Percentiles rank a stretch among this genome's conserved stretches.
Conservation (phyloP, 2,329 filamentous ascomycete species). For the Fusarium buharicum region DNA sequence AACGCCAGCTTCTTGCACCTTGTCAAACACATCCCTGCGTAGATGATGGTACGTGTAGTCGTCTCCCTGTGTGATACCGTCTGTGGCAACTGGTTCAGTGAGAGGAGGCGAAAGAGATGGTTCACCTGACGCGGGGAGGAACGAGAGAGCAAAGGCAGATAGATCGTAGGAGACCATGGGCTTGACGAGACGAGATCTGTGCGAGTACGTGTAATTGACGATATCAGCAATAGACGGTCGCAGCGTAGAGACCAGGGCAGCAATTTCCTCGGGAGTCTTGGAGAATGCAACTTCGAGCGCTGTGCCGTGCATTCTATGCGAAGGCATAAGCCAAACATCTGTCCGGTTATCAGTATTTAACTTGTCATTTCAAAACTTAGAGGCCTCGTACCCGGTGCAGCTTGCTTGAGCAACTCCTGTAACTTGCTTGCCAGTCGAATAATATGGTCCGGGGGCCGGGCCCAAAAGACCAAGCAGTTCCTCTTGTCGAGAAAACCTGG, state of each 20-base stretch:
- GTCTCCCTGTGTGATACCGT: slow-evolving; percentile 63
- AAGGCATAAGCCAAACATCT: slow-evolving; percentile 90
- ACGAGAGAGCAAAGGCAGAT: slow-evolving; percentile 86
- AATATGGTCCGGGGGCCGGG: slow-evolving; percentile 79
- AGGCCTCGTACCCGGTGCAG: slow-evolving; percentile 73
- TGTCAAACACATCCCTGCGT: slow-evolving; percentile 77
- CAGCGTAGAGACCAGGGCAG: slow-evolving; percentile 67
- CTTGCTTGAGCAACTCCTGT: slow-evolving; percentile 71
- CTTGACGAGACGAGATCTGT: slow-evolving; percentile 80
- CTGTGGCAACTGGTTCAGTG: slow-evolving; percentile 50
- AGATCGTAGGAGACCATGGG: slow-evolving; percentile 86
- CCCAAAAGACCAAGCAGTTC: slow-evolving; percentile 90
- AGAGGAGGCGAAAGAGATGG: slow-evolving; percentile 52
- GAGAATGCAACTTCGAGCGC: slow-evolving; percentile 86
- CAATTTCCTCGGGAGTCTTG: slow-evolving; percentile 75
- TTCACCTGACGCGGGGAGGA: slow-evolving; percentile 81
- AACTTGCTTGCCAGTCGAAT: slow-evolving; percentile 73
- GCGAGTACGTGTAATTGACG: slow-evolving; percentile 71
- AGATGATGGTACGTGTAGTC: slow-evolving; percentile 91
- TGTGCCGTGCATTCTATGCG: slow-evolving; percentile 83
- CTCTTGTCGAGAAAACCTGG: slow-evolving; percentile 78
- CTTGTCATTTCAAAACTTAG: not conserved
- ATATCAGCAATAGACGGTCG: slow-evolving; percentile 67
- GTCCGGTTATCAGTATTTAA: not conserved
- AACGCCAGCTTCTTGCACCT: slow-evolving; percentile 70